Percentiles rank a stretch among this genome's conserved stretches.
These are phyloP conservation scores for Mycena amicta DNA, from an alignment of 768 basidiomycete genomes.

Conservation along the genomic window DNA sequence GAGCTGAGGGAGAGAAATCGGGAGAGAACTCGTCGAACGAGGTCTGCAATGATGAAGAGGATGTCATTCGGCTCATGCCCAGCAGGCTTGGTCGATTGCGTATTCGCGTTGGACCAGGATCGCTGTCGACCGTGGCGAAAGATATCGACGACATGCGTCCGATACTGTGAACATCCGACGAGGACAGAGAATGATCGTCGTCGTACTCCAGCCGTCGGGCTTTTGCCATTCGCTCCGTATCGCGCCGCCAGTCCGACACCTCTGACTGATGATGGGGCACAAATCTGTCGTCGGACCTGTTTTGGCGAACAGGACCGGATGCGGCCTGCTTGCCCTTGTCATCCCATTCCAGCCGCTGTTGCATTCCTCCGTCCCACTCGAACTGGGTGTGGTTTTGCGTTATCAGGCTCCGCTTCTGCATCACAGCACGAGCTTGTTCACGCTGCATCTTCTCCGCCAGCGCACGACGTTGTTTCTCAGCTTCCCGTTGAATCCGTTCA, in stretches of 20 bases:
- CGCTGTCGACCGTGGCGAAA: conserved; percentile 82
- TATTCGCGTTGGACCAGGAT: conserved; percentile 75
- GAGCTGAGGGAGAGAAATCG: conserved; percentile 71
- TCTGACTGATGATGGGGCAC: conserved; percentile 31
- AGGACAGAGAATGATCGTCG: conserved; percentile 91
- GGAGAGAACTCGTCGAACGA: conserved; percentile 74
- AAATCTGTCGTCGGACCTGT: conserved; percentile 52
- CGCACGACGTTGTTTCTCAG: conserved; percentile 82
- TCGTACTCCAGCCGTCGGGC: conserved; percentile 82
- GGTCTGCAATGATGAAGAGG: conserved; percentile 73
- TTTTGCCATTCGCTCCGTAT: conserved; percentile 68
- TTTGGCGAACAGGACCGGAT: conserved; percentile 67
- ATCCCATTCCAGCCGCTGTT: conserved; percentile 44
- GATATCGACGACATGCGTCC: conserved; percentile 78
- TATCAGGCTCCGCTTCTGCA: conserved; percentile 84
- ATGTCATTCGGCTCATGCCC: conserved; percentile 74
- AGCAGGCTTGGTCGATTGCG: conserved; percentile 64
- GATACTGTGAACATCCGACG: conserved; percentile 79
- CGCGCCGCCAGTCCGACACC: conserved; percentile 49
- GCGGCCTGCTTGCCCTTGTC: conserved; percentile 58
- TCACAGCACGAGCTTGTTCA: conserved; percentile 90
- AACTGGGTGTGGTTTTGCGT: conserved; percentile 59
- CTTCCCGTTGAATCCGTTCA: conserved; percentile 74
- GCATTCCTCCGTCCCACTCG: conserved; percentile 61
- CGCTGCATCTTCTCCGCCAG: conserved; percentile 72